Percentiles rank a stretch among this genome's conserved stretches.
phyloP scores from a whole-genome alignment of 1,139 yeast genomes.

The Williopsis jadinii region DNA sequence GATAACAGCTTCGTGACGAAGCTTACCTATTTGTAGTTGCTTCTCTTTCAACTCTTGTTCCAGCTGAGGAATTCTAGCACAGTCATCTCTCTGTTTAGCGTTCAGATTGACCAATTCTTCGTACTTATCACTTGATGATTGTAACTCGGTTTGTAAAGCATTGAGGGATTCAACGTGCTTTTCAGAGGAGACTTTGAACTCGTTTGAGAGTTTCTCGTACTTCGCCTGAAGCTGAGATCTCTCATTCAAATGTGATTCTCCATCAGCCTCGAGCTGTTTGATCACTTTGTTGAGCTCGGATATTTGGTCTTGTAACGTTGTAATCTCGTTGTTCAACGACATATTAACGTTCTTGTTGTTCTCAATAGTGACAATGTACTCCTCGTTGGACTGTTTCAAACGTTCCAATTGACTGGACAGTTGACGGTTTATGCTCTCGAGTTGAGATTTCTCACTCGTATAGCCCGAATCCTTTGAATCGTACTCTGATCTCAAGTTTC shows the following conservation, averaged over 20 bases:
- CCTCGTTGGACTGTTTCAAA: conserved; percentile 39
- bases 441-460: conserved; percentile 35
- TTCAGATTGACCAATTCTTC: conserved; percentile 16
- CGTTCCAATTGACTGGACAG: conserved; percentile 20
- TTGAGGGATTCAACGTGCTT: conserved; percentile 6
- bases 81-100: conserved; percentile 7
- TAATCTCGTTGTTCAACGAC: conserved; percentile 30
- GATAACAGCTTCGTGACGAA: conserved; percentile 93
- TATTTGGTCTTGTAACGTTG: conserved; percentile 23
- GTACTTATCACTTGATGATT: conserved; percentile 12
- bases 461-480: conserved; percentile 36
- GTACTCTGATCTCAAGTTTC: conserved; percentile 38
- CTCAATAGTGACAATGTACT: conserved; percentile 38
- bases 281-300: conserved; percentile 15
- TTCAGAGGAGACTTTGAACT: not conserved
- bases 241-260: not conserved
- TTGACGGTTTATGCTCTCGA: conserved; percentile 15
- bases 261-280: conserved; percentile 1
- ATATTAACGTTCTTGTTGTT: conserved; percentile 42
- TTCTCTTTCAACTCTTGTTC: conserved; percentile 62
- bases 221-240: conserved; percentile 1
- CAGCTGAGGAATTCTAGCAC: conserved; percentile 22
- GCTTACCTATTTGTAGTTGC: conserved; percentile 75
- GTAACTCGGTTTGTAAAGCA: conserved; percentile 6
- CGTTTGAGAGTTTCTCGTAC: conserved; percentile 19